Evolutionary conservation across 805 yeast species (phyloP), one percentile per base, ranked within the genome.

Genomic region (Candida hispaniensis): DNA sequence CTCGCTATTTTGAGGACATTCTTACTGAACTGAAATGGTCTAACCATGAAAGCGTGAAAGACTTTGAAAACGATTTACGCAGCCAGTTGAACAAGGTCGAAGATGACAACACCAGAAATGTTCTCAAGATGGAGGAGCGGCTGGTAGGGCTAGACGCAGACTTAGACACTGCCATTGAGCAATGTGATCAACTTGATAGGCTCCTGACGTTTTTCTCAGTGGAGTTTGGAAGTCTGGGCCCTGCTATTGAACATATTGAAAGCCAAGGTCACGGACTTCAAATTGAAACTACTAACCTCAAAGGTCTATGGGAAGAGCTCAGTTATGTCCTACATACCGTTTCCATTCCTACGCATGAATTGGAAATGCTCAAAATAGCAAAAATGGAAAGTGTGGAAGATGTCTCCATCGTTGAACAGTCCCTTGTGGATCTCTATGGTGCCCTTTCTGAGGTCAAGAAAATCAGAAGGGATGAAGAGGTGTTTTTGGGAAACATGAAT

Each of bases 21-120:
- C 67, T 86, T 39, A 81, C 78, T 17, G 88, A 80, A 42, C 66
- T 85, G 14, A 72, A 75, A 18, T 88, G 94, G 91, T 68, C 69
- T 17, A 67, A 75, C 2, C 58, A 63, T 4, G 93, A 79, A 48
- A 77, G 73, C 42, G 67, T 81, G 6, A 66, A 62, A 17, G 61
- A 66, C 0, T 55, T 86, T 16, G 64, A 77, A 19, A 63, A 61
- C 23, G 74, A 72, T 48, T 63, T 88, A 30, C 55, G 64, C 23
- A 64, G 62, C 23, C 81, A 78, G 42, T 59, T 82, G 33, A 67
- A 72, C 6, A 64, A 65, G 16, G 63, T 80, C 1, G 79, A 80
- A 44, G 75, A 70, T 42, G 65, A 67, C 11, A 75, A 75, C 33
- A 73, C 80, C 6, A 66, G 68, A 32, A 69, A 66, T 7, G 56